These are phyloP conservation scores for Colletotrichum euphorbiae DNA, from an alignment of 2,329 filamentous ascomycete species.

Conservation along the genomic window DNA sequence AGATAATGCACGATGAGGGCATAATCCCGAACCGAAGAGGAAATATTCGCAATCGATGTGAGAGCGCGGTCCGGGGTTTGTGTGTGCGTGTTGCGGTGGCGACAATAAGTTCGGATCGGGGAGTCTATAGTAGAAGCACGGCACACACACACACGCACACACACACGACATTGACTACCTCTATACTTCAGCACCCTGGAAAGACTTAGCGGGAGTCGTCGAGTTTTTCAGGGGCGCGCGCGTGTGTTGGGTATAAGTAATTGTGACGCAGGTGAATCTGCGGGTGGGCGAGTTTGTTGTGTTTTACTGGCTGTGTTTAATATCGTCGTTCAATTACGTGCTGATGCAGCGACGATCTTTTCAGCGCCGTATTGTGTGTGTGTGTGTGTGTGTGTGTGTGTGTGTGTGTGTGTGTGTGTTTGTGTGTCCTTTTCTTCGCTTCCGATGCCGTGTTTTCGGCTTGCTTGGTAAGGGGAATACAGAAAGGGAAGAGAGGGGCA, in stretches of 20 bases:
- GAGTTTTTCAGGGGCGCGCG: no score
- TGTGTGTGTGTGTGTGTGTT: background rate
- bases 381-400: background rate
- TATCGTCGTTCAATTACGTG: background rate
- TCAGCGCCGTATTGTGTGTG: no score
- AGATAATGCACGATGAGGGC: conserved; percentile 30
- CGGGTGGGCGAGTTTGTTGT: background rate
- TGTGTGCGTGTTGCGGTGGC: background rate
- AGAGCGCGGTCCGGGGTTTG: background rate
- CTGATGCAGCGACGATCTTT: conserved; percentile 19
- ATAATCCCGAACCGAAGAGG: conserved; percentile 10
- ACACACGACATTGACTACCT: no score
- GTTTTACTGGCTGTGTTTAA: background rate
- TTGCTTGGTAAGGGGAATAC: background rate
- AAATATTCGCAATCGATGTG: background rate
- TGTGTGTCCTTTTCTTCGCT: background rate
- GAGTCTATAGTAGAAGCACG: no score
- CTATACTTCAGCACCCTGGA: no score
- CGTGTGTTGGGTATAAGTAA: no score
- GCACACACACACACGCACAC: no score
- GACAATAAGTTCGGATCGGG: background rate
- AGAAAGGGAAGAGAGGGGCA: background rate
- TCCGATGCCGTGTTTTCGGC: background rate
- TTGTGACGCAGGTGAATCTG: no score
- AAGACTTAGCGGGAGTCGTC: no score